These are phyloP conservation scores for Orbilia quercus DNA, from an alignment of 2,329 filamentous ascomycete species.

Conservation along the genomic window DNA sequence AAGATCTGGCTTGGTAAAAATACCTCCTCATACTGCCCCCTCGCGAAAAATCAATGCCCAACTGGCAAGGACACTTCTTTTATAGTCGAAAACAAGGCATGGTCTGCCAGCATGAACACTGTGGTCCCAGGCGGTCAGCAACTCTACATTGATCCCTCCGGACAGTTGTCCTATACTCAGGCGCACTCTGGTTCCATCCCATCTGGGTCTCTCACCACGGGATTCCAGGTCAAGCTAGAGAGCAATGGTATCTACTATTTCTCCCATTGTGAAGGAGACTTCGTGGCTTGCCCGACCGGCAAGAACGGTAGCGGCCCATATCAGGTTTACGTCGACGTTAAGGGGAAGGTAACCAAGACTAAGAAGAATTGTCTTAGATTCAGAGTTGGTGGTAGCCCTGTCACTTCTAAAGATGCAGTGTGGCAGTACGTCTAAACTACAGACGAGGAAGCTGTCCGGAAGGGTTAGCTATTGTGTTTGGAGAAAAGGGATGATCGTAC, in stretches of 20 bases:
- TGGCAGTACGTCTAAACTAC: slow-evolving; percentile 47
- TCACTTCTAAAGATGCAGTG: slow-evolving; percentile 11
- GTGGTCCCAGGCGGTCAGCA: slow-evolving; percentile 73
- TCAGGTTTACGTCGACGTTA: slow-evolving; percentile 64
- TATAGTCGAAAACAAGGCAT: slow-evolving; percentile 60
- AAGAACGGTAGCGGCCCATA: slow-evolving; percentile 59
- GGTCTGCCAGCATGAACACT: slow-evolving; percentile 64
- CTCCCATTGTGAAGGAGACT: slow-evolving; percentile 62
- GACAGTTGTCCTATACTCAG: slow-evolving; percentile 69
- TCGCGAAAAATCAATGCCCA: slow-evolving; percentile 63
- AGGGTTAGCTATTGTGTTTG: too few species aligned
- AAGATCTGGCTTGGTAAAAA: slow-evolving; percentile 68
- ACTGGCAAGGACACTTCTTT: slow-evolving; percentile 66
- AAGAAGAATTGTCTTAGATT: slow-evolving; percentile 53
- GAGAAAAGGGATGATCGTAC: too few species aligned
- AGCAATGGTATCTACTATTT: slow-evolving; percentile 61
- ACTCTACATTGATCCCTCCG: slow-evolving; percentile 70
- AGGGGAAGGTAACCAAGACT: slow-evolving; percentile 42
- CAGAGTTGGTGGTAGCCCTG: slow-evolving; percentile 10
- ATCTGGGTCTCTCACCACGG: slow-evolving; percentile 66
- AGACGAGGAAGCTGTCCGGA: too few species aligned
- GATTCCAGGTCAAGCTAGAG: slow-evolving; percentile 63
- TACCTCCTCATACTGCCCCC: slow-evolving; percentile 67
- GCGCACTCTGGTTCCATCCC: slow-evolving; percentile 70
- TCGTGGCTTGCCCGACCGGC: slow-evolving; percentile 65